These are phyloP conservation scores for Solanum corneliomulleri DNA, from an alignment of 257 asterid species.

Conservation along the genomic window DNA sequence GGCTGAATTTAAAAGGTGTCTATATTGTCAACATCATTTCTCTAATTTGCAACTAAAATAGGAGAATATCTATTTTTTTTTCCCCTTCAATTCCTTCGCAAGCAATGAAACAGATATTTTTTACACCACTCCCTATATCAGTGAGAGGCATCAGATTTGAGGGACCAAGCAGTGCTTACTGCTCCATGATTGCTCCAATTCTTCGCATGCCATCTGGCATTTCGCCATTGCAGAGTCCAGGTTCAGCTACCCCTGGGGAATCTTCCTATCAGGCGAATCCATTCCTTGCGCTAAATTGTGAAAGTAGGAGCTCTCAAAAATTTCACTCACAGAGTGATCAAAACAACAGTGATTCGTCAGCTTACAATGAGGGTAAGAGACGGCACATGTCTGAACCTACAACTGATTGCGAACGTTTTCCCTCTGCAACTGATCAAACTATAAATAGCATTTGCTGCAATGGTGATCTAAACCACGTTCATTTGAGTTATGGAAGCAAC, in stretches of 20 bases:
- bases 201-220: conserved; percentile 19
- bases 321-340: conserved; percentile 22
- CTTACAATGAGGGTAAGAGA: conserved; percentile 28
- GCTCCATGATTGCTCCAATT: conserved; percentile 26
- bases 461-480: conserved; percentile 23
- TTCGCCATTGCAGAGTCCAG: conserved; percentile 37
- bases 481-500: conserved; percentile 21
- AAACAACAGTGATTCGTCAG: conserved; percentile 20
- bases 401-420: conserved; percentile 30
- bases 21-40: not conserved
- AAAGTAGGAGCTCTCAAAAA: conserved; percentile 22
- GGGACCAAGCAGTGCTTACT: conserved; percentile 20
- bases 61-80: too few relatives aligned
- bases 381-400: conserved; percentile 23
- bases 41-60: not conserved
- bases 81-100: too few relatives aligned
- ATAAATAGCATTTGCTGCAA: conserved; percentile 45
- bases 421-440: conserved; percentile 52
- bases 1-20: not conserved
- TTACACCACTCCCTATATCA: conserved; percentile 37
- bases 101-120: too few relatives aligned
- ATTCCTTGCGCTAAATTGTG: conserved; percentile 19
- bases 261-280: conserved; percentile 22
- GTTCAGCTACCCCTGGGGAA: conserved; percentile 25
- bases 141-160: conserved; percentile 41